Percentiles rank a stretch among this genome's conserved stretches.
phyloP scores from a whole-genome alignment of 106 monocot species.

The Cymbidium sinense region DNA sequence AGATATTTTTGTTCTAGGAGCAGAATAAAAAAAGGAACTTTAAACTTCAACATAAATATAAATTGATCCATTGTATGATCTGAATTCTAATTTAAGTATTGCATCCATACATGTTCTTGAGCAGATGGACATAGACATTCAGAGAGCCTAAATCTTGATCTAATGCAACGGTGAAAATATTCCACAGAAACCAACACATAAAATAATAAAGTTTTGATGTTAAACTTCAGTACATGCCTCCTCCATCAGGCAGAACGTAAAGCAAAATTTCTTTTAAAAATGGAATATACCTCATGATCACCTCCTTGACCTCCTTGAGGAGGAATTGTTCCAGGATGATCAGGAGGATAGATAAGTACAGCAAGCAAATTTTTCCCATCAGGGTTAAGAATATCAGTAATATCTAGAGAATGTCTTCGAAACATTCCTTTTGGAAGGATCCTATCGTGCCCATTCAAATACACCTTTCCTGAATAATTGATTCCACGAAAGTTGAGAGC shows the following conservation, averaged over 20 bases:
- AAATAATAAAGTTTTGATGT: not conserved
- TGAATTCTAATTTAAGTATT: not conserved
- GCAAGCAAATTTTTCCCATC: too few relatives aligned
- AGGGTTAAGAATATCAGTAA: too few relatives aligned
- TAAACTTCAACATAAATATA: not conserved
- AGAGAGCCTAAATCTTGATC: not conserved
- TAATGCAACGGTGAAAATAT: not conserved
- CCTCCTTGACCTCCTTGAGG: slow-evolving; percentile 95
- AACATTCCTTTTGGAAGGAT: too few relatives aligned
- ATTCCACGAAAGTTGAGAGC: too few relatives aligned
- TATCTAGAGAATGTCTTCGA: too few relatives aligned
- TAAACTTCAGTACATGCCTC: not conserved
- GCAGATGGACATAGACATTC: not conserved
- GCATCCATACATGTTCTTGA: not conserved
- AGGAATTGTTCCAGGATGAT: too few relatives aligned
- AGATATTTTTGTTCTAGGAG: not conserved
- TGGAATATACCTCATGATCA: slow-evolving; percentile 78
- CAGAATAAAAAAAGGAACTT: not conserved
- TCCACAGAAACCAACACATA: not conserved
- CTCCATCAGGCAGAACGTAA: not conserved
- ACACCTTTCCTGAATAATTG: slow-evolving; percentile 94
- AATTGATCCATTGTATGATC: not conserved
- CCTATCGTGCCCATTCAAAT: slow-evolving; percentile 80
- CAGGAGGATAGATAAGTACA: too few relatives aligned
- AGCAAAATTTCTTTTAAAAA: slow-evolving; percentile 6